Base-by-base conservation (phyloP, 257 asterid genomes). In the Ajuga chamaepitys region DNA sequence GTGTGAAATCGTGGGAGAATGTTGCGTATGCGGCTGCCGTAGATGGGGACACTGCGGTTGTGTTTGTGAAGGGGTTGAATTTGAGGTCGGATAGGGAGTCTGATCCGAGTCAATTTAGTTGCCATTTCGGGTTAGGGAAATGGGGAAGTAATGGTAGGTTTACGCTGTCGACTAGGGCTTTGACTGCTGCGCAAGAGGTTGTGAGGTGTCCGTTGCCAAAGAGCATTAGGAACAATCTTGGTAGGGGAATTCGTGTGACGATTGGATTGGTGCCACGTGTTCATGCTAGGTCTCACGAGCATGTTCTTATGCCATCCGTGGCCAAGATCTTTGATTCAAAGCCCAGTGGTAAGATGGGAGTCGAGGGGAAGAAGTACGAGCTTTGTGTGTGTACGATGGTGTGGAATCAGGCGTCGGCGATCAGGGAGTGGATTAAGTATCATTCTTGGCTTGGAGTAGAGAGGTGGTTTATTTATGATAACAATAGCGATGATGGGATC, bases 361-460 rank as follows among this genome's bases (percentile, higher is more conserved):
- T n/a, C 35, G 63, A 20, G 58, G 60, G 32, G 18, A 91, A 28
- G 28, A 55, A 75, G 53, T 62, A 80, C 48, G 88, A 83, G 77
- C 95, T 92, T 55, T 92, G 98, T 56, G 95, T 73, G 67, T 92
- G 98, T 58, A 85, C 98, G 21, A 91, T 91, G 98, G 77, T 91
- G 83, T 91, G 98, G 98, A 92, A 92, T 66, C 98, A 92, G 70
- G 96, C 95, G 8, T 66, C 89, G 0, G 78, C 90, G 0, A 81
- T 92, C 2, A 81, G 84, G 0, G 98, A 92, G 47, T 92, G 98
- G 98, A 83, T 92, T 5, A 77, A 24, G 68, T 92, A 92, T 47
- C 98, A 92, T 67, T 50, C 88, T 66, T 88, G 96, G 98, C 85
- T 87, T 9, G 98, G 98, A 44, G 96, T 92, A 1, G 96, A 86